These are phyloP conservation scores for Hippophae tibetana DNA, from an alignment of 306 rosid genomes.

Conservation along the genomic window DNA sequence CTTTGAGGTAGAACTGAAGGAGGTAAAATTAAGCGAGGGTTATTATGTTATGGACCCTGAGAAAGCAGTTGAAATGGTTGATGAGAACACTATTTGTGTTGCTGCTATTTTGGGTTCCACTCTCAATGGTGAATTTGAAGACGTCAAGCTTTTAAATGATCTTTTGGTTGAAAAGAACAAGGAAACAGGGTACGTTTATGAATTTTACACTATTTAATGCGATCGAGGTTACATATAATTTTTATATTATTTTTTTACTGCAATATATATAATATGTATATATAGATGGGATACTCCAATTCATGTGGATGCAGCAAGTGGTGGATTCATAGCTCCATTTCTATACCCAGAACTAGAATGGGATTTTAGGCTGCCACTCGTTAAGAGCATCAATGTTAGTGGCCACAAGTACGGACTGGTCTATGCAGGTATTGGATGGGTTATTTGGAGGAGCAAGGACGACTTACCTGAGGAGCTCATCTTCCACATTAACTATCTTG, in stretches of 20 bases:
- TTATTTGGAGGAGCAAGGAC: conserved; percentile 69
- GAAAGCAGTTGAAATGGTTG: conserved; percentile 81
- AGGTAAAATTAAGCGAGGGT: conserved; percentile 67
- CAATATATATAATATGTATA: too few species aligned
- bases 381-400: conserved; percentile 91
- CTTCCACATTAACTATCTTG: conserved; percentile 90
- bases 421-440: conserved; percentile 93
- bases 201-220: not conserved
- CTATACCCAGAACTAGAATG: conserved; percentile 79
- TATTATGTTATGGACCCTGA: conserved; percentile 75
- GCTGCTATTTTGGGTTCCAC: conserved; percentile 96
- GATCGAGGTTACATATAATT: too few species aligned
- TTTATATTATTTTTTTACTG: too few species aligned
- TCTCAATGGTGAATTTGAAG: conserved; percentile 88
- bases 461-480: conserved; percentile 91
- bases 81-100: conserved; percentile 89
- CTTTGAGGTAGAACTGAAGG: conserved; percentile 91
- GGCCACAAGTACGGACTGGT: conserved; percentile 92
- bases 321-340: conserved; percentile 93
- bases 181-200: conserved; percentile 55
- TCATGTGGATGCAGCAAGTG: conserved; percentile 96
- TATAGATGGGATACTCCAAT: conserved; percentile 91
- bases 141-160: conserved; percentile 75
- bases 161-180: conserved; percentile 58
- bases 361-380: conserved; percentile 77